These are phyloP conservation scores for Pyrus bretschneideri DNA, from an alignment of 306 rosid species.

Conservation along the genomic window DNA sequence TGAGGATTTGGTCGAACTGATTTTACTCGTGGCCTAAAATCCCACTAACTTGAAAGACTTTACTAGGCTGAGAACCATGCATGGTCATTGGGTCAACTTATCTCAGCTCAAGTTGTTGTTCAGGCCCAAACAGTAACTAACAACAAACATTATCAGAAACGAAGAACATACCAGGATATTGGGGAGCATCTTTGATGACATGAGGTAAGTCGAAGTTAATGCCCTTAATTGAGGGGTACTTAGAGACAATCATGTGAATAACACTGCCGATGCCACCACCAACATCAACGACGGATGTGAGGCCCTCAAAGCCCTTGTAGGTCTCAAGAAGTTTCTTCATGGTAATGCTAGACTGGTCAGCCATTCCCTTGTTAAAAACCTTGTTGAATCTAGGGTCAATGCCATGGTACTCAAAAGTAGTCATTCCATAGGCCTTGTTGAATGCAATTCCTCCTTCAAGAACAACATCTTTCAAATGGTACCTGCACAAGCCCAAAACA, in stretches of 20 bases:
- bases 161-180: constrained; percentile 44
- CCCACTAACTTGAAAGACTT: too few relatives aligned
- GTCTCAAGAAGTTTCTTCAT: constrained; percentile 72
- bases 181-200: constrained; percentile 75
- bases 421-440: constrained; percentile 90
- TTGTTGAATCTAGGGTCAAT: constrained; percentile 83
- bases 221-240: constrained; percentile 71
- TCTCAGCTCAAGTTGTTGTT: too few relatives aligned
- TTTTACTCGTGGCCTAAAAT: too few relatives aligned
- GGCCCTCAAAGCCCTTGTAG: constrained; percentile 78
- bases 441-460: constrained; percentile 93
- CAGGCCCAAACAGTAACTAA: too few relatives aligned
- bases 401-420: constrained; percentile 80
- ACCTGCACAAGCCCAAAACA: constrained; percentile 32
- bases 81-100: too few relatives aligned
- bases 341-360: constrained; percentile 74
- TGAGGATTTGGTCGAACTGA: too few relatives aligned
- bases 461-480: constrained; percentile 75
- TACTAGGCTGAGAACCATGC: too few relatives aligned
- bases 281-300: constrained; percentile 68
- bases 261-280: constrained; percentile 92
- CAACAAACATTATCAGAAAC: too few relatives aligned
- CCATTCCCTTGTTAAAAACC: constrained; percentile 86
- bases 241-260: constrained; percentile 60
- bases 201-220: constrained; percentile 88